These are phyloP conservation scores for Phytophthora meadii DNA, from an alignment of 352 stramenopile species.

Conservation along the genomic window DNA sequence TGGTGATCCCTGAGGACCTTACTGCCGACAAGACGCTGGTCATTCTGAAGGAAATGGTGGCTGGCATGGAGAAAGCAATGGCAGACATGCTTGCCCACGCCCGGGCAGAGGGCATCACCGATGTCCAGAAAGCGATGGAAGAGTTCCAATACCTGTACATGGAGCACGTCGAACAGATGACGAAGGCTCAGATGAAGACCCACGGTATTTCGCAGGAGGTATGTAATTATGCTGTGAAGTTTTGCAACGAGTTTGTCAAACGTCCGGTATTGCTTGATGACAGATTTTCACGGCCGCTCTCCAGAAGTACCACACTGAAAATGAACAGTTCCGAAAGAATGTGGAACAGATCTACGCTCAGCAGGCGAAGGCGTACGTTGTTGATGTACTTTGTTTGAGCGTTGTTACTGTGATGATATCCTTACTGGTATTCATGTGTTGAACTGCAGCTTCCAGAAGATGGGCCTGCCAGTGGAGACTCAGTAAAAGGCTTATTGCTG, in stretches of 20 bases:
- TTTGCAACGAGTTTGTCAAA: neutral
- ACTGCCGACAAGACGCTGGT: slow-evolving; percentile 73
- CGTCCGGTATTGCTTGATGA: neutral
- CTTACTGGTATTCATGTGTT: neutral
- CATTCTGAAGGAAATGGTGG: slow-evolving; percentile 72
- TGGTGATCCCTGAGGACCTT: slow-evolving; percentile 73
- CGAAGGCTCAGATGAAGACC: slow-evolving; percentile 68
- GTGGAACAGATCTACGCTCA: slow-evolving; percentile 76
- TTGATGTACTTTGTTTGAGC: neutral
- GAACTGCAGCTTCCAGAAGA: slow-evolving; percentile 64
- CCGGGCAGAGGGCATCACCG: slow-evolving; percentile 72
- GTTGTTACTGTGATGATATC: slow-evolving; percentile 2
- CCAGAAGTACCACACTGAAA: slow-evolving; percentile 73
- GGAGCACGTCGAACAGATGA: slow-evolving; percentile 79
- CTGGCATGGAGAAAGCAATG: slow-evolving; percentile 84
- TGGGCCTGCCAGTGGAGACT: slow-evolving; percentile 68
- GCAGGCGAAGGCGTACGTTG: slow-evolving; percentile 72
- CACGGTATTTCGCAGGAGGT: slow-evolving; percentile 71
- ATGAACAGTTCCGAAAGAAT: slow-evolving; percentile 68
- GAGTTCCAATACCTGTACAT: slow-evolving; percentile 83
- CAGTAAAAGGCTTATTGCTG: slow-evolving; percentile 34
- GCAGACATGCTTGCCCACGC: slow-evolving; percentile 77
- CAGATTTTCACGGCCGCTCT: slow-evolving; percentile 73
- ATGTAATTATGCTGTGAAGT: neutral
- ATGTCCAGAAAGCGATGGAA: slow-evolving; percentile 72